Evolutionary conservation across 495 filamentous ascomycete species (phyloP), one percentile per base, ranked within the genome.

Genomic region (Baudoinia panamericana): DNA sequence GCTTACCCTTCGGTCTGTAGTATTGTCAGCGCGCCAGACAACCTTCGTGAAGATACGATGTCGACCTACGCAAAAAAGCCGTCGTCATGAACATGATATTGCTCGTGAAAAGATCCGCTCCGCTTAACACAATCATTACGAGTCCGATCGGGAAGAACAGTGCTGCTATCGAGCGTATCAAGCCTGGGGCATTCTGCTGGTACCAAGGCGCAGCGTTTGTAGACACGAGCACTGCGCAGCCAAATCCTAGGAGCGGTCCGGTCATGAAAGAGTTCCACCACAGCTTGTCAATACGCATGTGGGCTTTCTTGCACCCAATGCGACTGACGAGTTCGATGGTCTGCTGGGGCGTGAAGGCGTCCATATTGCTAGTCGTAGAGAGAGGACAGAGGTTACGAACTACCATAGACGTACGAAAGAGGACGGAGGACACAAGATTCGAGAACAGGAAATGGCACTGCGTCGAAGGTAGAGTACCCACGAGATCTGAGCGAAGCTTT

Each of bases 101-200:
- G 4, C 70, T 67, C 1, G 73, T 79, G 41, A 68, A 76, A 4
- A 77, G 64, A 49, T 77, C 73, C 2, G 67, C 64, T 1, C 72
- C 70, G 0, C 66, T 72, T 6, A 76, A 48, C 19, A 76, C 64
- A 32, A 75, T 70, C 64, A 75, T 68, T 24, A 66, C 62, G 55
- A 76, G 56, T 4, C 31, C 73, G 32, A 72, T 63, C 1, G 72
- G 73, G 43, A 77, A 78, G 13, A 75, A 59, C 29, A 71, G 46
- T 1, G 69, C 68, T 28, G 59, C 52, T 30, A 75, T 63, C 0
- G 66, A 70, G 10, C 69, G 63, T 29, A 79, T 68, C 24, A 77
- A 54, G 1, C 75, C 73, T 0, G 69, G 64, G 3, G 72, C 72
- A 50, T 77, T 78, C 6, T 70, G 63, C 35, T 69, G 61, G 41